Conservation (phyloP, 805 yeast genomes). For the Wickerhamomyces queroliae region DNA sequence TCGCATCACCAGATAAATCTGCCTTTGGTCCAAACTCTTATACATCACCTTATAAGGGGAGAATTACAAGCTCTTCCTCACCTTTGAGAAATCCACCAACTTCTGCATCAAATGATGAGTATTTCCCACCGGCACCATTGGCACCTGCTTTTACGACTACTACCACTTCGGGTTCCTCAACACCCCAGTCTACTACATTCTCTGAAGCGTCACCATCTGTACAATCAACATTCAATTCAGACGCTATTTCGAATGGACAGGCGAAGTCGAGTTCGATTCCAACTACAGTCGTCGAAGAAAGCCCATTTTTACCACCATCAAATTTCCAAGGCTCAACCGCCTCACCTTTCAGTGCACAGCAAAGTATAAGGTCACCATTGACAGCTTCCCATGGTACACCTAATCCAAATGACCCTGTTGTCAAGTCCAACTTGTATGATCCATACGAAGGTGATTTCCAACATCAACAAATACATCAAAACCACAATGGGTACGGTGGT, state of each 20-base stretch:
- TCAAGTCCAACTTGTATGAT: conserved; percentile 11
- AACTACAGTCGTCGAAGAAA: background rate
- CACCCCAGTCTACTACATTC: too few species aligned
- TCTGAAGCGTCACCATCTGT: too few species aligned
- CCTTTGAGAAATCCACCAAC: background rate
- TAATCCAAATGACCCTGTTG: conserved; percentile 1
- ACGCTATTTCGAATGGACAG: too few species aligned
- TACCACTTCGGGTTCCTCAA: too few species aligned
- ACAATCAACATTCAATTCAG: too few species aligned
- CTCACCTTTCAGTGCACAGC: background rate
- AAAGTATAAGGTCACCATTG: background rate
- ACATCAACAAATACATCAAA: conserved; percentile 9
- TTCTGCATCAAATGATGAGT: background rate
- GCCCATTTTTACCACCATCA: background rate
- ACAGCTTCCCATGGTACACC: background rate
- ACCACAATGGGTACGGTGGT: conserved; percentile 6
- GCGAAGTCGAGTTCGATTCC: conserved; percentile 2
- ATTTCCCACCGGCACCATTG: background rate
- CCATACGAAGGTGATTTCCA: conserved; percentile 8
- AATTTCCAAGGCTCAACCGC: background rate
- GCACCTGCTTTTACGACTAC: background rate
- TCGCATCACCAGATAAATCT: background rate
- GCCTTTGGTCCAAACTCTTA: background rate
- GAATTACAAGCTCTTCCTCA: background rate
- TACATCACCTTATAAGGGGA: conserved; percentile 2